Evolutionary conservation across 2,329 filamentous ascomycete species (phyloP), one percentile per base, ranked within the genome.

Genomic region (Fusarium sp.): DNA sequence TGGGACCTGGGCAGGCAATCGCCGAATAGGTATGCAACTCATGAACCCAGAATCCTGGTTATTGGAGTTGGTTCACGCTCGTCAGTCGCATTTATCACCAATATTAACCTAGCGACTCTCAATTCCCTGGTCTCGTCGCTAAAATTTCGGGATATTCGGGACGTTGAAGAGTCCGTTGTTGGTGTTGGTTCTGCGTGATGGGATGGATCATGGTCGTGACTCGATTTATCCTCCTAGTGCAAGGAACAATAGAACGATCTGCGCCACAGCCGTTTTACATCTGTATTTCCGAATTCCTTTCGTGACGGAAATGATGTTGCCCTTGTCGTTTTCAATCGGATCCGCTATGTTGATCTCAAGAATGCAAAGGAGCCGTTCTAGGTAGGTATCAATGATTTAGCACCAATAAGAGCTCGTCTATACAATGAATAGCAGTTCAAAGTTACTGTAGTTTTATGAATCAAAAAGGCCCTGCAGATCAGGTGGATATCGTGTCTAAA

Each of bases 261-360:
- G 58, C 53, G 62, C 54, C 62, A 60, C 54, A 54, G 34, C 54
- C 54, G 62, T 53, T 65, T 60, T n/a, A 25, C 30, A 28, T 44
- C 11, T 23, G 13, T 54, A 65, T 65, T 65, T 49, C 61, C 61
- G 54, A 65, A 65, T 60, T 60, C 52, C 42, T 58, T 13, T 16
- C 12, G n/a, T 11, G 14, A 49, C n/a, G 7, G 34, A n/a, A 49
- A 54, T 16, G 25, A 53, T 44, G 11, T 21, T 34, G 37, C 42
- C 54, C 34, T 49, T 46, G 34, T 37, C 62, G 39, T 60, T 49
- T 43, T 25, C 25, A 21, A 34, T 50, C 10, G 16, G 28, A 44
- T 11, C 37, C 9, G n/a, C 23, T 26, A 26, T 12, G 23, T 43
- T 19, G 21, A 7, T 23, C 44, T 14, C 18, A 65, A 58, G 54